Base-by-base conservation (phyloP, 768 basidiomycete genomes). In the Serendipita indica region DNA sequence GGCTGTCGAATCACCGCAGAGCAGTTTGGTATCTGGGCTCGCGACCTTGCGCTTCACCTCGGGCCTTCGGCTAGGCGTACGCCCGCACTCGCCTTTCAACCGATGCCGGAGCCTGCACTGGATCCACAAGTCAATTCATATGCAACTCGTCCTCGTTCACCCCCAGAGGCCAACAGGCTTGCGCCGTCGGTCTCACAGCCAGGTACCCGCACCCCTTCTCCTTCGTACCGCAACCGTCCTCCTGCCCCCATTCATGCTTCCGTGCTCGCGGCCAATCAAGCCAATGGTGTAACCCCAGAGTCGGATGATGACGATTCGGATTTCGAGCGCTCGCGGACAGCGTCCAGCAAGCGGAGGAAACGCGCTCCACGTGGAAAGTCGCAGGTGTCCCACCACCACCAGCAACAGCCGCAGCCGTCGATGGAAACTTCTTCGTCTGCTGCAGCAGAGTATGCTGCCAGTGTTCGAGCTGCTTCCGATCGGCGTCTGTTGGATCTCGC, bases 1-100 rank as follows among this genome's bases (percentile, higher is more conserved):
- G 75, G 77, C 2, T 70, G 71, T 60, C 82, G 89, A 58, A 81
- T 86, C 58, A 78, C 80, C 25, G 94, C 94, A 16, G 75, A 75
- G 37, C 89, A 88, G 60, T 89, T 99, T 66, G 92, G 91, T 10
- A 66, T 69, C 37, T 99, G 94, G 94, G 75, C 83, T 59, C 82
- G 80, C 69, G 81, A 83, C 64, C 74, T 99, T n/a, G 87, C 89
- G 25, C 72, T 77, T 27, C 75, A 89, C 57, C 75, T 94, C 54
- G 79, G 62, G n/a, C 59, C 57, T 0, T 33, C 30, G 14, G 35
- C 49, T 54, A 20, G 49, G 32, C 49, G 49, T n/a, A 54, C 49
- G n/a, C 16, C 49, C 10, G 49, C 49, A 5, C 10, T 54, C 49
- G 49, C 49, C 12, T 54, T 54, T 30, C 49, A 54, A 30, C 49